Conservation (phyloP, 2,329 filamentous ascomycete species). For the Xenoacremonium recifei region DNA sequence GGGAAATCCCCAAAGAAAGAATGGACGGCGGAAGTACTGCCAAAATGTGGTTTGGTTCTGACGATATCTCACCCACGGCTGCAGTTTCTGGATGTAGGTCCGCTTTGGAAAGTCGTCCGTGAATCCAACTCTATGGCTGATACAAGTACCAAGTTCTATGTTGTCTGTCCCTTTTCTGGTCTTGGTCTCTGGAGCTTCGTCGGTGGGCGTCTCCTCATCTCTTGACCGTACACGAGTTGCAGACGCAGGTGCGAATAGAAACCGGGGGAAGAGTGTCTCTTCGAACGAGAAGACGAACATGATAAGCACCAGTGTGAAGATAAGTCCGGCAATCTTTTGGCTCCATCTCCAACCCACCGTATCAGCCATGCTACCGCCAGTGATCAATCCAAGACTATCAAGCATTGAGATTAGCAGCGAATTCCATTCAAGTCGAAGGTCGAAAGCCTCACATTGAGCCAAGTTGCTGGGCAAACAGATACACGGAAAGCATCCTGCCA, state of each 20-base stretch:
- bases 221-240: background rate
- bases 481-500: conserved; percentile 1
- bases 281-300: conserved; percentile 4
- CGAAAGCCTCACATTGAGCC: conserved; percentile 3
- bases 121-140: background rate
- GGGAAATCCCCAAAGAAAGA: conserved; percentile 3
- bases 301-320: conserved; percentile 1
- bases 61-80: conserved; percentile 3
- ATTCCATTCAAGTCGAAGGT: background rate
- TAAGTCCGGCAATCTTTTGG: conserved; percentile 2
- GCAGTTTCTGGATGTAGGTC: conserved; percentile 2
- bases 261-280: conserved; percentile 3
- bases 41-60: conserved; percentile 6
- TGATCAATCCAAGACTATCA: conserved; percentile 3
- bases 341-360: conserved; percentile 4
- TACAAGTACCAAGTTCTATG: background rate
- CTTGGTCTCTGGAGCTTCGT: no score
- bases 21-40: conserved; percentile 5
- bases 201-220: no score
- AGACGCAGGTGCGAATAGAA: background rate
- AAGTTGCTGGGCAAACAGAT: conserved; percentile 4
- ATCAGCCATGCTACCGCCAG: conserved; percentile 4
- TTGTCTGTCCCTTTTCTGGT: background rate
- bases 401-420: background rate
- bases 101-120: conserved; percentile 4